Percentiles rank a stretch among this genome's conserved stretches.
Conservation (phyloP, 164 flowering plant genomes). For the Annona cherimola region DNA sequence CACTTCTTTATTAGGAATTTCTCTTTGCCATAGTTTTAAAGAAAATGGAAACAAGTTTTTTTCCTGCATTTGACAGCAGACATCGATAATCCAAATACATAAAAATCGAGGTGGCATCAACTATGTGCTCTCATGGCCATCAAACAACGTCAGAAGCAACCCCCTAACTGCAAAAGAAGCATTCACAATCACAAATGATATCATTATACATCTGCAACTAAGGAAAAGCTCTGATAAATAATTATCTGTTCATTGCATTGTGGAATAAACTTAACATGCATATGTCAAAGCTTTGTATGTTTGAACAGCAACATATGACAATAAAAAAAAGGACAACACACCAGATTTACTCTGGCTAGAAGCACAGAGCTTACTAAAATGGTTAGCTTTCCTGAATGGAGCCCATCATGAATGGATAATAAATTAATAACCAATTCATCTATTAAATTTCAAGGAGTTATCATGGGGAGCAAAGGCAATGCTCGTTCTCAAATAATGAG, state of each 20-base stretch:
- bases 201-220: not conserved
- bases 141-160: conserved; percentile 41
- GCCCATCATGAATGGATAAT: too few species aligned
- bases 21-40: too few species aligned
- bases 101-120: not conserved
- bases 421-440: too few species aligned
- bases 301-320: too few species aligned
- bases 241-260: too few species aligned
- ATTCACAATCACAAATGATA: not conserved
- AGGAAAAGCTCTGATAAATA: not conserved
- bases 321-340: not conserved
- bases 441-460: not conserved
- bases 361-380: not conserved
- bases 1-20: too few species aligned
- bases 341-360: not conserved
- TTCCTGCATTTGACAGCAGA: not conserved
- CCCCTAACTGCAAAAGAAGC: conserved; percentile 58
- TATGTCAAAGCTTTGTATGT: too few species aligned
- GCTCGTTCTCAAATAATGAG: not conserved
- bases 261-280: too few species aligned
- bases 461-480: not conserved
- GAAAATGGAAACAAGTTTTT: too few species aligned
- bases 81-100: not conserved
- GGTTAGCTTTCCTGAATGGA: too few species aligned
- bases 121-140: not conserved